Percentiles rank a stretch among this genome's conserved stretches.
These are phyloP conservation scores for Globisporangium echinulatum DNA, from an alignment of 352 stramenopile species.

Conservation along the genomic window DNA sequence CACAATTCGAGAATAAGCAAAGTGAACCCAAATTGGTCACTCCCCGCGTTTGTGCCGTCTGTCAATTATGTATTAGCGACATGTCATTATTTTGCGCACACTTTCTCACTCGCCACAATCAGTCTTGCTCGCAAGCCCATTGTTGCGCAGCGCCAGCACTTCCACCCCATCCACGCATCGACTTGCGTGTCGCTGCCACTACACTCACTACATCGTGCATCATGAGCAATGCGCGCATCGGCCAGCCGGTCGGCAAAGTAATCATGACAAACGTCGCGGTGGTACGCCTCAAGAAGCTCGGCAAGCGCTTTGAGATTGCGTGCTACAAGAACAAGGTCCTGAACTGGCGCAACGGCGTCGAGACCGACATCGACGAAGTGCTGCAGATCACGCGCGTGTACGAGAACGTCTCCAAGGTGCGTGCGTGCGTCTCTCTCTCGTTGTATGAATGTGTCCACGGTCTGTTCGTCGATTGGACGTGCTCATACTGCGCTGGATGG, in stretches of 20 bases:
- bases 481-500: too few relatives aligned
- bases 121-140: too few relatives aligned
- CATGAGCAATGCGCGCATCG: conserved; percentile 62
- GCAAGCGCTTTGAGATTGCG: conserved; percentile 98
- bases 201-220: conserved; percentile 1
- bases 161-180: too few relatives aligned
- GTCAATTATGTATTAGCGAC: too few relatives aligned
- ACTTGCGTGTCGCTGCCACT: not conserved
- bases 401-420: conserved; percentile 95
- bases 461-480: too few relatives aligned
- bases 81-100: too few relatives aligned
- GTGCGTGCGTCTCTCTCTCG: not conserved
- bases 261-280: conserved; percentile 97
- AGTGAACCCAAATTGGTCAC: too few relatives aligned
- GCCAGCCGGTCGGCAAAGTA: conserved; percentile 79
- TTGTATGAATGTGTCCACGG: too few relatives aligned
- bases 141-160: not conserved
- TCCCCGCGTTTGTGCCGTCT: too few relatives aligned
- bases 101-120: too few relatives aligned
- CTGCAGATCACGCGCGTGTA: conserved; percentile 97
- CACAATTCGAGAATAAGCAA: too few relatives aligned
- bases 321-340: conserved; percentile 99
- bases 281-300: conserved; percentile 91
- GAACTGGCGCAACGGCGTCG: conserved; percentile 97
- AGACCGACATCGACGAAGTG: conserved; percentile 97